Conservation (phyloP, 495 filamentous ascomycete species). For the Hyaloscypha finlandica region DNA sequence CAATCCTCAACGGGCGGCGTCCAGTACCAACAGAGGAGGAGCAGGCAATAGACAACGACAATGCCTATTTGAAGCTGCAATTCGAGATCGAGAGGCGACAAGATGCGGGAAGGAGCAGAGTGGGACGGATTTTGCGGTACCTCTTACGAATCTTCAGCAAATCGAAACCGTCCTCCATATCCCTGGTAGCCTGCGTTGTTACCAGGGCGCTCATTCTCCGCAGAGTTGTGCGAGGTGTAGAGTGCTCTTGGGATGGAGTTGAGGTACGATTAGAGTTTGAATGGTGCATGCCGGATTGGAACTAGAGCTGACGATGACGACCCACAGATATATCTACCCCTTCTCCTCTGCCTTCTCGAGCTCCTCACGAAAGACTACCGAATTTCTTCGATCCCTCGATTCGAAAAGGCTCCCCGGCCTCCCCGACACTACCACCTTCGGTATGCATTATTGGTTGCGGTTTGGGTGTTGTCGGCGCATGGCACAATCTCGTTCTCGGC, state of each 20-base stretch:
- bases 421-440: not conserved
- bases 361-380: not conserved
- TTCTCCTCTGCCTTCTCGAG: conserved; percentile 14
- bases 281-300: not conserved
- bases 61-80: not conserved
- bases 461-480: conserved; percentile 4
- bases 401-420: not conserved
- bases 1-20: not conserved
- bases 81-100: not conserved
- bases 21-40: not conserved
- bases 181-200: conserved; percentile 3
- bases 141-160: not conserved
- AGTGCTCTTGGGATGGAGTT: conserved; percentile 22
- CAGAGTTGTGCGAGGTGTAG: conserved; percentile 7
- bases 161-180: not conserved
- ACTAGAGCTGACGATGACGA: not conserved
- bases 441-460: not conserved
- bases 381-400: not conserved
- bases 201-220: conserved; percentile 7
- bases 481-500: conserved; percentile 2
- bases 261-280: conserved; percentile 6
- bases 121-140: not conserved
- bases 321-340: conserved; percentile 14
- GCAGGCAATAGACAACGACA: conserved; percentile 1
- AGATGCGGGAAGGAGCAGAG: not conserved